A percentile compares a stretch with the other conserved stretches of the same genome.
phyloP scores from a whole-genome alignment of 805 yeast genomes.

The Wickerhamiella dianesei region DNA sequence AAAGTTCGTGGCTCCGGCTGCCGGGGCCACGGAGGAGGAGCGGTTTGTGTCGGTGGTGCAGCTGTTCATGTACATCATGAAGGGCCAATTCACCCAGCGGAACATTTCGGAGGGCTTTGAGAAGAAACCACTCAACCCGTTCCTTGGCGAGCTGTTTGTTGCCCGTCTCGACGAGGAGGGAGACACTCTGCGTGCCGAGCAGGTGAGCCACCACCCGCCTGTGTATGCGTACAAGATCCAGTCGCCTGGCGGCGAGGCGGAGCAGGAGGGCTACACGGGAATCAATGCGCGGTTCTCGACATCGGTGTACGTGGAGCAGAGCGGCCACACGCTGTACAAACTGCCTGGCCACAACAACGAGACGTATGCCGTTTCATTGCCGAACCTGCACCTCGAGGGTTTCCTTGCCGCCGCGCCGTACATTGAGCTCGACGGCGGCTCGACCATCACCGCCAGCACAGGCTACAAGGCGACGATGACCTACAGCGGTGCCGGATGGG shows the following conservation, averaged over 20 bases:
- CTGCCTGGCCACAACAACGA: slow-evolving; percentile 43
- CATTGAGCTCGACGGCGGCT: slow-evolving; percentile 82
- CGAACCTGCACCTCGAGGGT: slow-evolving; percentile 92
- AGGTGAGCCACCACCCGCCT: slow-evolving; percentile 96
- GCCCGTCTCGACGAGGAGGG: slow-evolving; percentile 88
- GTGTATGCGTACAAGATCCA: slow-evolving; percentile 80
- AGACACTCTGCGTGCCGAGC: slow-evolving; percentile 71
- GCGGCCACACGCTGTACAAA: slow-evolving; percentile 68
- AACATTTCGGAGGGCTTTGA: slow-evolving; percentile 88
- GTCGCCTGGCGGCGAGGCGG: slow-evolving; percentile 55
- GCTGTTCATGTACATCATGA: slow-evolving; percentile 84
- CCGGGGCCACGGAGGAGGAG: slow-evolving; percentile 32
- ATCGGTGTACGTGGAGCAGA: slow-evolving; percentile 76
- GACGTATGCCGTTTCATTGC: slow-evolving; percentile 68
- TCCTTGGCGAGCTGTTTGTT: slow-evolving; percentile 84
- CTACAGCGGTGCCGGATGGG: slow-evolving; percentile 86
- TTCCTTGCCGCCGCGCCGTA: slow-evolving; percentile 81
- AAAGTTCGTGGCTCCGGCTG: slow-evolving; percentile 56
- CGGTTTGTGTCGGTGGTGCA: slow-evolving; percentile 70
- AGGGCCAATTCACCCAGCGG: slow-evolving; percentile 88
- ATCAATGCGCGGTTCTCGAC: slow-evolving; percentile 73
- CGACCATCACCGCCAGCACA: slow-evolving; percentile 68
- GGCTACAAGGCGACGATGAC: slow-evolving; percentile 67
- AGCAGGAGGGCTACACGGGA: slow-evolving; percentile 84
- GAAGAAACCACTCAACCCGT: slow-evolving; percentile 94